Conservation (phyloP, 1,284 basidiomycete species). For the Ganoderma multipileum region DNA sequence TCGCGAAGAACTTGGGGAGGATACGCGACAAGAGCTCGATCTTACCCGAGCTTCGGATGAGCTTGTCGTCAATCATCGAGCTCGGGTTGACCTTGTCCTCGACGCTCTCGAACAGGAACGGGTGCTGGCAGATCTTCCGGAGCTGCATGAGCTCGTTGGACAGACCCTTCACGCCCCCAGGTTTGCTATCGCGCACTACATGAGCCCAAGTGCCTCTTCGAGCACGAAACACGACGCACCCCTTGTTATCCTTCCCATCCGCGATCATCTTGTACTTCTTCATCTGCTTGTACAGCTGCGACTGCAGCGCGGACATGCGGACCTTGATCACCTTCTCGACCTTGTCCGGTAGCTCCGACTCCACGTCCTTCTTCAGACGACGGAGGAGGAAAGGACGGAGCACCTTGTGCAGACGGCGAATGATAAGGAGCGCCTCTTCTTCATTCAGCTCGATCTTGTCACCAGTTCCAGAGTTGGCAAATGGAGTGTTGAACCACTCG, state of each 20-base stretch:
- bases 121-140: conserved; percentile 98
- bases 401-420: conserved; percentile 98
- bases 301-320: conserved; percentile 95
- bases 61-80: conserved; percentile 84
- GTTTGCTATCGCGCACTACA: conserved; percentile 54
- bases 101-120: conserved; percentile 95
- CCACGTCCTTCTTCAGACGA: conserved; percentile 98
- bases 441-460: conserved; percentile 99
- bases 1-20: conserved; percentile 93
- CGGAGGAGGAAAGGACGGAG: conserved; percentile 96
- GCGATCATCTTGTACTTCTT: conserved; percentile 98
- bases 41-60: conserved; percentile 92
- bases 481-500: conserved; percentile 99
- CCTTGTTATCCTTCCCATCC: conserved; percentile 80
- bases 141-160: conserved; percentile 99
- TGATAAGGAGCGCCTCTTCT: conserved; percentile 98
- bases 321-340: conserved; percentile 99
- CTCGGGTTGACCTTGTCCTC: conserved; percentile 91
- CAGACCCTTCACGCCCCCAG: conserved; percentile 83
- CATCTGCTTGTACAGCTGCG: conserved; percentile 97
- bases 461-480: conserved; percentile 94
- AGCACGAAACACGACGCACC: conserved; percentile 49
- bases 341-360: conserved; percentile 97
- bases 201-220: conserved; percentile 16
- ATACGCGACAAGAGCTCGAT: conserved; percentile 95